A percentile compares a stretch with the other conserved stretches of the same genome.
Evolutionary conservation across 2,329 filamentous ascomycete species (phyloP).

Genomic region (Neopestalotiopsis clavispora): DNA sequence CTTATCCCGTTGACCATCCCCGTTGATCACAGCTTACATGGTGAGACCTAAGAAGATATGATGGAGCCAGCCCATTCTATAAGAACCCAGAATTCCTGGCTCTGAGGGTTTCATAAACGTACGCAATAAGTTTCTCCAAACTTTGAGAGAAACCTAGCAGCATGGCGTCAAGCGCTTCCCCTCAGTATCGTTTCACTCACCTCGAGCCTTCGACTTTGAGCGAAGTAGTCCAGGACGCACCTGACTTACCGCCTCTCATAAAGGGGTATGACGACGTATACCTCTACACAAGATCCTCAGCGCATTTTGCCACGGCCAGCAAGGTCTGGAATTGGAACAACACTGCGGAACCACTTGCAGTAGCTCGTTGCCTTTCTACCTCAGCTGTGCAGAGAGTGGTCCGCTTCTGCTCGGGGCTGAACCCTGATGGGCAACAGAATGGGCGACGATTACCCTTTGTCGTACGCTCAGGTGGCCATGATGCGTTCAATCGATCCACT

Average conservation of each 20-base stretch:
- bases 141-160: neutral
- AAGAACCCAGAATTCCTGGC: neutral
- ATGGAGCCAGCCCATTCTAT: neutral
- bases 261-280: neutral
- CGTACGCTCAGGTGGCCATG: neutral
- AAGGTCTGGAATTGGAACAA: conserved; percentile 6
- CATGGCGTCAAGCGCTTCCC: neutral
- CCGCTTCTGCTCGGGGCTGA: neutral
- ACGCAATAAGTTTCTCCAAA: neutral
- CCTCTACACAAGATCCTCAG: neutral
- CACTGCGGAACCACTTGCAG: neutral
- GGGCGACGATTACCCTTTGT: neutral
- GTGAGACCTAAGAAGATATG: neutral
- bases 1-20: neutral
- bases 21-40: neutral
- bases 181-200: neutral
- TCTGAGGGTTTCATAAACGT: neutral
- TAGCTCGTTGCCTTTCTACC: neutral
- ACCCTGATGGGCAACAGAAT: neutral
- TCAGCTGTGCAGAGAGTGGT: neutral
- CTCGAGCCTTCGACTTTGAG: neutral
- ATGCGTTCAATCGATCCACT: neutral
- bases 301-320: neutral
- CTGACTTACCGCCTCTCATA: neutral
- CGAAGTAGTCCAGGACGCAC: neutral